Evolutionary conservation across 768 basidiomycete species (phyloP).

Genomic region (Kwoniella pini): DNA sequence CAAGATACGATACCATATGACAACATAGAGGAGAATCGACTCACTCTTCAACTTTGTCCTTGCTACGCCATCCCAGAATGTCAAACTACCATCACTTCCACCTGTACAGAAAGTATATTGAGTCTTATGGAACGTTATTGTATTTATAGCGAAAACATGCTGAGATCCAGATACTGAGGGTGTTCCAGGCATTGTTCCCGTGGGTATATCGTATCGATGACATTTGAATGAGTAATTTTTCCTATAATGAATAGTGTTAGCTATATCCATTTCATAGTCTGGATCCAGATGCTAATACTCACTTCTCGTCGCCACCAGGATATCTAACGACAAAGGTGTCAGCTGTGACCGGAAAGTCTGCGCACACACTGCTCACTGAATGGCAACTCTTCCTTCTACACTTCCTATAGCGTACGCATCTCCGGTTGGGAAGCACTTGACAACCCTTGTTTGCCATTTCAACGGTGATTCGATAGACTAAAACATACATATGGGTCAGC

Average conservation of each 20-base stretch:
- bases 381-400: slow-evolving; percentile 75
- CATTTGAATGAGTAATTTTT: slow-evolving; percentile 84
- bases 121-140: slow-evolving; percentile 79
- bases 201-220: slow-evolving; percentile 51
- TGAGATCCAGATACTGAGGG: slow-evolving; percentile 67
- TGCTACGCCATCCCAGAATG: slow-evolving; percentile 59
- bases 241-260: slow-evolving; percentile 50
- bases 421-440: slow-evolving; percentile 56
- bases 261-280: background rate
- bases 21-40: too few species aligned
- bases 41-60: slow-evolving; percentile 87
- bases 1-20: too few species aligned
- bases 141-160: slow-evolving; percentile 78
- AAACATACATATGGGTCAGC: slow-evolving; percentile 1
- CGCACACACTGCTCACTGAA: slow-evolving; percentile 69
- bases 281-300: background rate
- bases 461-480: slow-evolving; percentile 81
- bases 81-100: slow-evolving; percentile 57
- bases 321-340: slow-evolving; percentile 21
- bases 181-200: slow-evolving; percentile 30
- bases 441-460: slow-evolving; percentile 60
- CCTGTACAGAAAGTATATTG: slow-evolving; percentile 84
- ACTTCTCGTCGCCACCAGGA: slow-evolving; percentile 30
- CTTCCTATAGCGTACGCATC: slow-evolving; percentile 57
- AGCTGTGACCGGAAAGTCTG: background rate